A percentile compares a stretch with the other conserved stretches of the same genome.
These are phyloP conservation scores for Colletotrichum camelliae DNA, from an alignment of 2,329 filamentous ascomycete genomes.

Conservation along the genomic window DNA sequence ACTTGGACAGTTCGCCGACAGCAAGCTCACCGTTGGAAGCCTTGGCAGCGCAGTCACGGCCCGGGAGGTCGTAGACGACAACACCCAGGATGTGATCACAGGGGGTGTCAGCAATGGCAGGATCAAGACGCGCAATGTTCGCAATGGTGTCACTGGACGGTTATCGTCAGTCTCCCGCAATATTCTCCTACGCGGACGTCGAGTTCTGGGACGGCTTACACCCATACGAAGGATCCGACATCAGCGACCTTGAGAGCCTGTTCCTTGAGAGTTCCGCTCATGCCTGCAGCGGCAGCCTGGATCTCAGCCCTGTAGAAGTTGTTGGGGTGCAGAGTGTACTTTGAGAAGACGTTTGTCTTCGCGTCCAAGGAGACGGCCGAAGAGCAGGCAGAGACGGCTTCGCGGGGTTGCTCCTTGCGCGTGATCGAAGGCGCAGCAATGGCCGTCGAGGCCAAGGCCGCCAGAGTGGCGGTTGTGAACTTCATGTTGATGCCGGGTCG, in stretches of 20 bases:
- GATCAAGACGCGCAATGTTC: constrained; percentile 42
- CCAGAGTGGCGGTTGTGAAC: constrained; percentile 36
- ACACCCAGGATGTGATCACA: constrained; percentile 47
- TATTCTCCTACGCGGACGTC: too few species aligned
- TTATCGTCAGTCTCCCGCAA: neutral
- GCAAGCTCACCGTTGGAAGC: constrained; percentile 68
- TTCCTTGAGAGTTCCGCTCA: constrained; percentile 34
- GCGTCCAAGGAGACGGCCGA: constrained; percentile 42
- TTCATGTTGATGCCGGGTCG: constrained; percentile 35
- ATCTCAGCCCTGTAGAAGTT: constrained; percentile 40
- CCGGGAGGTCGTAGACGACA: constrained; percentile 68
- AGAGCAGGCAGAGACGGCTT: constrained; percentile 34
- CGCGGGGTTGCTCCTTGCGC: constrained; percentile 31
- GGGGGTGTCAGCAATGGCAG: constrained; percentile 38
- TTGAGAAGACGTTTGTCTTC: constrained; percentile 40
- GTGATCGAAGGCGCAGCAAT: constrained; percentile 36
- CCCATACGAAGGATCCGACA: constrained; percentile 45
- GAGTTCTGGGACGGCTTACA: constrained; percentile 29
- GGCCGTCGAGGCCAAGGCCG: constrained; percentile 39
- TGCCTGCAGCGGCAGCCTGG: constrained; percentile 34
- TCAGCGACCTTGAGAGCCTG: constrained; percentile 40
- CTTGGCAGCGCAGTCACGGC: constrained; percentile 67
- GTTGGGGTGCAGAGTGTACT: constrained; percentile 46
- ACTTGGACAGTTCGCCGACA: constrained; percentile 53
- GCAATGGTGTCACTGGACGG: constrained; percentile 38